phyloP scores from a whole-genome alignment of 129 eudicot genomes.

The Heracleum sosnowskyi region DNA sequence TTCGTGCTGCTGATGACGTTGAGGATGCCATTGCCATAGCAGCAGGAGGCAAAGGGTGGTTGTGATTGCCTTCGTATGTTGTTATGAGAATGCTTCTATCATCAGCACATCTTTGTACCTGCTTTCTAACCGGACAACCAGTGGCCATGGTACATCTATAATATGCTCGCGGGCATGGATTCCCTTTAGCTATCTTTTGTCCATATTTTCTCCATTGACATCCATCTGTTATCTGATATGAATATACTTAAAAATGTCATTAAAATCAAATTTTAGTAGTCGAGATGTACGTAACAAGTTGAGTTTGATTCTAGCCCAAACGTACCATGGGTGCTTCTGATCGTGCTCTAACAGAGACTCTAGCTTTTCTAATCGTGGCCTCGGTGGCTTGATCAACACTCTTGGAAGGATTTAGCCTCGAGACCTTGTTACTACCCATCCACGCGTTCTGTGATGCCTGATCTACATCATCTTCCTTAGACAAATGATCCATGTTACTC shows the following conservation, averaged over 20 bases:
- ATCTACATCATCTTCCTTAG: conserved; percentile 19
- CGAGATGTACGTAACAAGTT: neutral
- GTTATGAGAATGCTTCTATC: conserved; percentile 31
- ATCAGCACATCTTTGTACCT: conserved; percentile 42
- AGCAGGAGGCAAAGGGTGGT: conserved; percentile 41
- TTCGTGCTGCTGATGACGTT: conserved; percentile 34
- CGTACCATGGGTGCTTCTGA: conserved; percentile 46
- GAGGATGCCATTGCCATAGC: conserved; percentile 42
- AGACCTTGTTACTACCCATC: conserved; percentile 17
- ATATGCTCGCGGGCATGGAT: conserved; percentile 65
- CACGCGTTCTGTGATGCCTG: conserved; percentile 12
- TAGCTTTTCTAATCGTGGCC: conserved; percentile 42
- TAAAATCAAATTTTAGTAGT: neutral
- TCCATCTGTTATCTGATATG: conserved; percentile 42
- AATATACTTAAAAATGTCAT: neutral
- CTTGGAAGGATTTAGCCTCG: conserved; percentile 15
- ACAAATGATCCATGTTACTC: conserved; percentile 7
- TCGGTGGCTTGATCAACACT: conserved; percentile 44
- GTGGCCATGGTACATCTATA: conserved; percentile 58
- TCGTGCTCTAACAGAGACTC: conserved; percentile 50
- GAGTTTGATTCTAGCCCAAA: neutral
- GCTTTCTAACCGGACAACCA: conserved; percentile 57
- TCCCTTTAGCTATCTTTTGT: conserved; percentile 55
- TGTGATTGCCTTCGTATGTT: conserved; percentile 39
- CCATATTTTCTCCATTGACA: conserved; percentile 65